Percentiles rank a stretch among this genome's conserved stretches.
Evolutionary conservation across 2,329 filamentous ascomycete genomes (phyloP).

Genomic region (Pseudocercospora macadamiae): DNA sequence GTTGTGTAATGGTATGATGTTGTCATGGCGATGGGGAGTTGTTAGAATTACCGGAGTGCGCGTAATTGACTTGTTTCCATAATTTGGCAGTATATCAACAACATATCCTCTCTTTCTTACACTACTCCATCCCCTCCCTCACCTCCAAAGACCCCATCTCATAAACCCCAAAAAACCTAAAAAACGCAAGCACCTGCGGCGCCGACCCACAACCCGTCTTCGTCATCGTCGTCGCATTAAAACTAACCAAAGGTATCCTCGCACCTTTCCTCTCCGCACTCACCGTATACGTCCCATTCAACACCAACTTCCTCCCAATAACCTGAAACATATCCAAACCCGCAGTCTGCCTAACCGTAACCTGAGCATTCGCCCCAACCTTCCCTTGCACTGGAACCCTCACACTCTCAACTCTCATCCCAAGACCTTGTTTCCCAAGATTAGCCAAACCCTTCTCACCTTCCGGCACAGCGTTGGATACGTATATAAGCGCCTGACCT

Average conservation of each 20-base stretch:
- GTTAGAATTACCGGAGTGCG: too few species aligned
- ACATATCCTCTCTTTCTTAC: too few species aligned
- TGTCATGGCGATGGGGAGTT: too few species aligned
- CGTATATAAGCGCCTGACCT: slow-evolving; percentile 9
- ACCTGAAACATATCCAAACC: slow-evolving; percentile 17
- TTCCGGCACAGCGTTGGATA: slow-evolving; percentile 3
- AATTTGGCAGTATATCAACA: too few species aligned
- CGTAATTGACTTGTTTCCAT: too few species aligned
- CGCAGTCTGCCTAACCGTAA: slow-evolving; percentile 10
- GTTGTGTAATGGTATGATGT: slow-evolving; percentile 10
- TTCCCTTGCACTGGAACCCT: background rate
- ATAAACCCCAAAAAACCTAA: slow-evolving; percentile 12
- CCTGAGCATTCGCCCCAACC: background rate
- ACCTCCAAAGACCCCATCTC: slow-evolving; percentile 1
- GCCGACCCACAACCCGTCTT: background rate
- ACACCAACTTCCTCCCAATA: slow-evolving; percentile 6
- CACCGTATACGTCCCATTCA: slow-evolving; percentile 4
- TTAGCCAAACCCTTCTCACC: too few species aligned
- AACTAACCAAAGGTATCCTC: background rate
- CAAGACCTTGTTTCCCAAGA: slow-evolving; percentile 12
- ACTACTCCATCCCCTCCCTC: slow-evolving; percentile 2
- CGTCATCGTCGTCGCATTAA: background rate
- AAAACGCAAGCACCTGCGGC: slow-evolving; percentile 7
- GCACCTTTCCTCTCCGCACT: background rate
- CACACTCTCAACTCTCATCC: background rate